Base-by-base conservation (phyloP, 345 rosid species). In the Tarenaya hassleriana region DNA sequence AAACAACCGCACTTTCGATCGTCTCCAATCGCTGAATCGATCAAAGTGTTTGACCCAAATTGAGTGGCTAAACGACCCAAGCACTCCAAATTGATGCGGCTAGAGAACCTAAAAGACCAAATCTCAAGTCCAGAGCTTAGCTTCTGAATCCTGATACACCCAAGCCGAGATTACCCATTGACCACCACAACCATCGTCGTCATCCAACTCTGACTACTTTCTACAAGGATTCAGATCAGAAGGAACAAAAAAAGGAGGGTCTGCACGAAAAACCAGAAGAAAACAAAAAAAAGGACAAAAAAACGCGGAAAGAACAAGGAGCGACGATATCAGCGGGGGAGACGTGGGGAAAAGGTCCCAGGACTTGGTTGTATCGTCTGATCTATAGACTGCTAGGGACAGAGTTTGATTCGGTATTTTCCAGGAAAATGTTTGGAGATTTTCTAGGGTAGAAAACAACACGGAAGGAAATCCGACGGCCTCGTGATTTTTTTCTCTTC, bases 61-160 rank as follows among this genome's bases (percentile, higher is more conserved):
- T 32, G 56, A 47, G 8, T 32, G 7, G 27, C 16, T 8, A 33
- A 10, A 24, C 24, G 38, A 47, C 14, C 18, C 1, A 50, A 50
- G 15, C 3, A 21, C 3, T 33, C 31, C 2, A 46, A 3, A 54
- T 40, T 24, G 29, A 24, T 5, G 29, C 29, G 29, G 29, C 29
- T 24, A 24, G 2, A 24, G 29, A 24, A 24, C 29, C n/a, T 24
- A 2, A 24, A 24, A 24, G 29, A 24, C 5, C 29, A 24, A 24
- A 24, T 24, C 29, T 24, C 29, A 24, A 24, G 29, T 24, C n/a
- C 47, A 17, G 7, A 41, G 56, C 56, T 41, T 21, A 40, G 45
- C 11, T 42, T 63, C 5, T n/a, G n/a, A n/a, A 38, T 55, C n/a
- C n/a, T n/a, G n/a, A 39, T 49, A 56, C 47, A 56, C 34, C 63